Evolutionary conservation across 108 stramenopile species (phyloP).

Genomic region (Chaetoceros tenuissimus): DNA sequence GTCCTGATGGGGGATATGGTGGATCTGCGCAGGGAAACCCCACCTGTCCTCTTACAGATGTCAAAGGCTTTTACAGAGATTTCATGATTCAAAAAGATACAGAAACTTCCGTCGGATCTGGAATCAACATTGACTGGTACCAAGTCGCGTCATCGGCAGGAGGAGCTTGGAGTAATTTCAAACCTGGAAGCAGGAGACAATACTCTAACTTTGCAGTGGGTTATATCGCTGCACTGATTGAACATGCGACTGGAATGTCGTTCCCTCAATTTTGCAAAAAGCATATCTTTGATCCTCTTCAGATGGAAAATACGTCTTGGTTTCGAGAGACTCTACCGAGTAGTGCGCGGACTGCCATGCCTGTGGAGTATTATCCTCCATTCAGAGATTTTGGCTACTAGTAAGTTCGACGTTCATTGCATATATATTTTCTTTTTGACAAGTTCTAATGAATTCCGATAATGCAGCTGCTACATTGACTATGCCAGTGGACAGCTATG

Average conservation of each 20-base stretch:
- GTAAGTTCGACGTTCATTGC: too few species aligned
- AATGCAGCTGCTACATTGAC: constrained; percentile 19
- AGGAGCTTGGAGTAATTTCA: constrained; percentile 2
- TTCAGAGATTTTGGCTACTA: constrained; percentile 14
- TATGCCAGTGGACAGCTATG: constrained; percentile 12
- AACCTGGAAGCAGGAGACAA: neutral
- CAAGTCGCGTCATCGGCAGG: neutral
- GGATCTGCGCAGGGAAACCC: constrained; percentile 9
- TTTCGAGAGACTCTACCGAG: constrained; percentile 7
- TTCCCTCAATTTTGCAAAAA: constrained; percentile 10
- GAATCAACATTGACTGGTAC: constrained; percentile 13
- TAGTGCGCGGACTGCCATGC: constrained; percentile 4
- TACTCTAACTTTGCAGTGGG: constrained; percentile 18
- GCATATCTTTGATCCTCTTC: constrained; percentile 14
- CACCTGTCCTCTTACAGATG: constrained; percentile 13
- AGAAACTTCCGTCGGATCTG: constrained; percentile 3
- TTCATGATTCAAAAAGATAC: constrained; percentile 2
- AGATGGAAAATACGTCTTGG: constrained; percentile 15
- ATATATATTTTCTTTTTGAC: too few species aligned
- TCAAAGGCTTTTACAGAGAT: constrained; percentile 16
- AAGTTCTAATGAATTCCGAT: too few species aligned
- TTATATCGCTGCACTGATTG: constrained; percentile 15
- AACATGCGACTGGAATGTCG: neutral
- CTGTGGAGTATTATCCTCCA: constrained; percentile 1
- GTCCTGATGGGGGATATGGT: neutral